A percentile compares a stretch with the other conserved stretches of the same genome.
phyloP scores from a whole-genome alignment of 176 grass and related monocot genomes.

The Oryza glumipatula region DNA sequence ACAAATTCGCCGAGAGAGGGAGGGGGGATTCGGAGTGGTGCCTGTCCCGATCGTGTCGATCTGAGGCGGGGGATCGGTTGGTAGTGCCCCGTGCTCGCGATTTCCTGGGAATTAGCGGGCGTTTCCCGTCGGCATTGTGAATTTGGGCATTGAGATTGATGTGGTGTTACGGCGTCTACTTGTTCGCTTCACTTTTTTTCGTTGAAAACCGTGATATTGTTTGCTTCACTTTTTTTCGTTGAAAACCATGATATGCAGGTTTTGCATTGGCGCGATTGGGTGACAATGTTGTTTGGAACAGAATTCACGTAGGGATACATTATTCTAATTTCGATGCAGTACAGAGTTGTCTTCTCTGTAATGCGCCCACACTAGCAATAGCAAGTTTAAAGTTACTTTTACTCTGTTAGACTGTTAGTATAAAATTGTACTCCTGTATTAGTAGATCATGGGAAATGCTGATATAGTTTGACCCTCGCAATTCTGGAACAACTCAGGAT shows the following conservation, averaged over 20 bases:
- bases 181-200: neutral
- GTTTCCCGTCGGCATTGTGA: slow-evolving; percentile 21
- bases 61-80: neutral
- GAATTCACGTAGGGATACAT: neutral
- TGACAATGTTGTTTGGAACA: neutral
- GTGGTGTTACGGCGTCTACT: neutral
- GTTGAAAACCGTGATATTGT: slow-evolving; percentile 14
- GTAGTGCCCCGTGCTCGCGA: neutral
- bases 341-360: neutral
- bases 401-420: neutral
- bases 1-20: neutral
- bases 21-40: slow-evolving; percentile 12
- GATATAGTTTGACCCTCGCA: neutral
- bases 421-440: slow-evolving; percentile 4
- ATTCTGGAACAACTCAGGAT: neutral
- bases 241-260: neutral
- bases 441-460: neutral
- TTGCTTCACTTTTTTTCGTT: neutral
- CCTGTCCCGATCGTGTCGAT: slow-evolving; percentile 5
- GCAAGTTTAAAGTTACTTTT: neutral
- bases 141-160: slow-evolving; percentile 8
- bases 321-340: neutral
- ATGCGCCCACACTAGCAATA: neutral
- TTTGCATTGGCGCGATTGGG: slow-evolving; percentile 14
- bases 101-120: neutral